Evolutionary conservation across 306 rosid species (phyloP).

Genomic region (Clitoria ternatea): DNA sequence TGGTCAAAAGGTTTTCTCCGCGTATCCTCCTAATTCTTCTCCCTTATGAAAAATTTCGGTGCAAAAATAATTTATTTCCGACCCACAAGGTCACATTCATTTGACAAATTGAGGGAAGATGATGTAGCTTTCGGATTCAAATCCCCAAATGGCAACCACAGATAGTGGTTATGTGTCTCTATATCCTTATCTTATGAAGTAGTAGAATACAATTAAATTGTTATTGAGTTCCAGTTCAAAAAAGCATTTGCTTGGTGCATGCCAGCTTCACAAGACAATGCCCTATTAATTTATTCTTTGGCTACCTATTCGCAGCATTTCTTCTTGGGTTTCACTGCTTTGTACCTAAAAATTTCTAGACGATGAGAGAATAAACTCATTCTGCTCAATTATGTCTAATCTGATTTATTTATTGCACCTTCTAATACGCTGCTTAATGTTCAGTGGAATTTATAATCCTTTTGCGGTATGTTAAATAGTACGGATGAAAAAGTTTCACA

Average conservation of each 20-base stretch:
- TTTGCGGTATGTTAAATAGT: background rate
- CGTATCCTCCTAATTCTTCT: background rate
- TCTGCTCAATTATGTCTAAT: too few species aligned
- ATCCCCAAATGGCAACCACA: background rate
- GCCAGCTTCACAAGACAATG: constrained; percentile 28
- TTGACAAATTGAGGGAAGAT: constrained; percentile 4
- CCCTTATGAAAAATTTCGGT: too few species aligned
- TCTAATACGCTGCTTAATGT: background rate
- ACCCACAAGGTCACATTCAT: background rate
- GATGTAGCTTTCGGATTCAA: background rate
- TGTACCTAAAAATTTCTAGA: too few species aligned
- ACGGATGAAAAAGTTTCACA: background rate
- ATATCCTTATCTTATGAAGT: constrained; percentile 11
- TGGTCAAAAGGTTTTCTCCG: background rate
- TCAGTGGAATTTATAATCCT: background rate
- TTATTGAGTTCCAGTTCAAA: constrained; percentile 27
- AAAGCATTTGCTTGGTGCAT: constrained; percentile 21
- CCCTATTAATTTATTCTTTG: background rate
- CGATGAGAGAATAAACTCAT: too few species aligned
- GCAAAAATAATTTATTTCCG: too few species aligned
- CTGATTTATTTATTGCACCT: background rate
- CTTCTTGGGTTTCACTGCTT: too few species aligned
- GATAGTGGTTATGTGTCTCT: background rate
- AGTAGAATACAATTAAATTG: background rate
- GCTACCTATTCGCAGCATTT: too few species aligned